These are phyloP conservation scores for Collybiopsis confluens DNA, from an alignment of 768 basidiomycete species.

Conservation along the genomic window DNA sequence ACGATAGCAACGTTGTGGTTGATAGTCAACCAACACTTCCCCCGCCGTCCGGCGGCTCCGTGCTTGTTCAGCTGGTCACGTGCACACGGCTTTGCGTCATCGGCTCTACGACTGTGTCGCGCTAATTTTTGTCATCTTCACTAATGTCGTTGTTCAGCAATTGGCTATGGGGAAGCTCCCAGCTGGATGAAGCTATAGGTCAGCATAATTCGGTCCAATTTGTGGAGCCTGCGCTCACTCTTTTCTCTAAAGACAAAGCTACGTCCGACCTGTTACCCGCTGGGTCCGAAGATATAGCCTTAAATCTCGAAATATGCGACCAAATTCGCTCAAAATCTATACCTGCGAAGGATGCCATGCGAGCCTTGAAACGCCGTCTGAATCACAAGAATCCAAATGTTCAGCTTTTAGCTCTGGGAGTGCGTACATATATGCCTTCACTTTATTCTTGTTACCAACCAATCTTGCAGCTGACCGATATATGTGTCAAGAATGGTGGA, in stretches of 20 bases:
- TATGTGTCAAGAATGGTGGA: conserved; percentile 95
- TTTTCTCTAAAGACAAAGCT: conserved; percentile 68
- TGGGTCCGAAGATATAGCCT: conserved; percentile 84
- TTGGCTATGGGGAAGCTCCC: conserved; percentile 79
- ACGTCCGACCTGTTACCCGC: conserved; percentile 85
- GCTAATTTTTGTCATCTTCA: background rate
- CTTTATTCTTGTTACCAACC: no score
- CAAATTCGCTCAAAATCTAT: conserved; percentile 91
- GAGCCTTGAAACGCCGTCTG: conserved; percentile 79
- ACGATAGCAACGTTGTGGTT: conserved; percentile 5
- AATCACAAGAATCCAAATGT: conserved; percentile 97
- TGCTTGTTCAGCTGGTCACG: conserved; percentile 1
- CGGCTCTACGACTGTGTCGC: background rate
- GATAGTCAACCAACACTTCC: background rate
- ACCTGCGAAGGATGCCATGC: conserved; percentile 82
- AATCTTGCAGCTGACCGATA: conserved; percentile 70
- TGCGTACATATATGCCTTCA: no score
- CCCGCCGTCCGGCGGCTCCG: background rate
- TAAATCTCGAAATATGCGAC: conserved; percentile 95
- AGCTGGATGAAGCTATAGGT: conserved; percentile 83
- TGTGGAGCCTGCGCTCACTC: background rate
- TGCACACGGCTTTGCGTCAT: background rate
- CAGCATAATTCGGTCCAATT: conserved; percentile 20
- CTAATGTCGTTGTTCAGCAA: conserved; percentile 57
- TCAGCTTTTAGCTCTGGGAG: conserved; percentile 80